A percentile compares a stretch with the other conserved stretches of the same genome.
These are phyloP conservation scores for Potentilla sterilis DNA, from an alignment of 306 rosid genomes.

Conservation along the genomic window DNA sequence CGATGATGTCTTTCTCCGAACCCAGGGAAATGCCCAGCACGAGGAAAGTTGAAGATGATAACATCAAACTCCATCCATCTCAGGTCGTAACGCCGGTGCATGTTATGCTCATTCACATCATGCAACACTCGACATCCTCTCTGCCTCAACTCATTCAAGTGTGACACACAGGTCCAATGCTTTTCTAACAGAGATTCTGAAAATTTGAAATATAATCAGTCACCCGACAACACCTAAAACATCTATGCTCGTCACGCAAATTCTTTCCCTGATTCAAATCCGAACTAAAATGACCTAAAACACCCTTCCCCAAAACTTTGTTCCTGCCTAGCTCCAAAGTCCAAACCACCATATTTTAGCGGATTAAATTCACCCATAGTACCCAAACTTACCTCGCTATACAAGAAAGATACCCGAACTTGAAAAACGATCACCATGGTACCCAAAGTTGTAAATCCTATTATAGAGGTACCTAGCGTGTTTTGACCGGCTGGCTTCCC, in stretches of 20 bases:
- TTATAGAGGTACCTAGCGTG: no score
- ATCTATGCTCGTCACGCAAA: no score
- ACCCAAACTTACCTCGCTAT: no score
- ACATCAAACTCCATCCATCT: constrained; percentile 21
- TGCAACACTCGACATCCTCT: constrained; percentile 26
- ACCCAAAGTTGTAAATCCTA: no score
- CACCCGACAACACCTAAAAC: background rate
- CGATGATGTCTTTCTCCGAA: background rate
- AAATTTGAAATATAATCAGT: background rate
- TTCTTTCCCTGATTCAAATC: no score
- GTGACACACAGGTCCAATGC: background rate
- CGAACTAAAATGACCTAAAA: background rate
- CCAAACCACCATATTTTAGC: background rate
- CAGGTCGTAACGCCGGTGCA: constrained; percentile 10
- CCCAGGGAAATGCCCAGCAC: constrained; percentile 27
- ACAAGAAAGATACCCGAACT: no score
- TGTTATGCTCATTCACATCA: constrained; percentile 18
- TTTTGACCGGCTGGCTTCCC: no score
- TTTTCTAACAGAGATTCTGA: background rate
- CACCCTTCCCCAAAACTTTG: background rate
- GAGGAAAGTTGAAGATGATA: constrained; percentile 36
- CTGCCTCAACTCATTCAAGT: constrained; percentile 23
- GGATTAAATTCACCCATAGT: no score
- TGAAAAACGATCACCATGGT: no score
- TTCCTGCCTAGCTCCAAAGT: background rate